Conservation (phyloP, 495 filamentous ascomycete species). For the Talaromyces trachyspermus region DNA sequence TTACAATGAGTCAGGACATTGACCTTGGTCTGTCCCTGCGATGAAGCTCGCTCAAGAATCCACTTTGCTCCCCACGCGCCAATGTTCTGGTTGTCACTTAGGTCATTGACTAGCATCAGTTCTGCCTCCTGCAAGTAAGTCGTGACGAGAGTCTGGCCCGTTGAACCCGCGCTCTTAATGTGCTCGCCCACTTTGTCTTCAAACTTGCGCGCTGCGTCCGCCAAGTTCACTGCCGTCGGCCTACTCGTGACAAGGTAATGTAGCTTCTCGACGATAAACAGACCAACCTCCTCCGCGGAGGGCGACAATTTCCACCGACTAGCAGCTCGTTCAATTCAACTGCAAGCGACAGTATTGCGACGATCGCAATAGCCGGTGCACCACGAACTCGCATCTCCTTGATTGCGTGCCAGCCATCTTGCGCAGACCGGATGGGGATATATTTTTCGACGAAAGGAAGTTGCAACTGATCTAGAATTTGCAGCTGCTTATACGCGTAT, state of each 20-base stretch:
- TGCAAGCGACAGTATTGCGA: conserved; percentile 80
- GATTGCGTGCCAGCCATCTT: conserved; percentile 89
- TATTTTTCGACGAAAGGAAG: conserved; percentile 83
- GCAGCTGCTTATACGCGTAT: conserved; percentile 67
- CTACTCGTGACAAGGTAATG: conserved; percentile 79
- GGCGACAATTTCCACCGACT: conserved; percentile 19
- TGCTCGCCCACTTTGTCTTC: conserved; percentile 45
- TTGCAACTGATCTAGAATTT: conserved; percentile 83
- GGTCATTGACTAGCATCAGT: conserved; percentile 79
- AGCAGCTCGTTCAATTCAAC: conserved; percentile 39
- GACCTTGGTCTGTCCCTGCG: conserved; percentile 34
- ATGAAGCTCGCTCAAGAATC: conserved; percentile 49
- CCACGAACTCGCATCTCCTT: conserved; percentile 89
- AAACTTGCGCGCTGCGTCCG: conserved; percentile 78
- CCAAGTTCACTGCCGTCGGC: conserved; percentile 90
- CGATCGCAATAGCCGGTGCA: conserved; percentile 94
- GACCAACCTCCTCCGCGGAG: conserved; percentile 49
- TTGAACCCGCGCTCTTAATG: conserved; percentile 23
- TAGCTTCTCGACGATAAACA: conserved; percentile 64
- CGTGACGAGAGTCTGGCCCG: conserved; percentile 42
- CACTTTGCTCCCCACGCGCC: conserved; percentile 78
- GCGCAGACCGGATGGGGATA: conserved; percentile 60
- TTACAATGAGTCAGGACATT: conserved; percentile 94
- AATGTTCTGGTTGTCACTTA: conserved; percentile 77
- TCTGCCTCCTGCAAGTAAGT: conserved; percentile 75